Base-by-base conservation (phyloP, 148 eudicot species). In the Tetragonia tetragonoides region DNA sequence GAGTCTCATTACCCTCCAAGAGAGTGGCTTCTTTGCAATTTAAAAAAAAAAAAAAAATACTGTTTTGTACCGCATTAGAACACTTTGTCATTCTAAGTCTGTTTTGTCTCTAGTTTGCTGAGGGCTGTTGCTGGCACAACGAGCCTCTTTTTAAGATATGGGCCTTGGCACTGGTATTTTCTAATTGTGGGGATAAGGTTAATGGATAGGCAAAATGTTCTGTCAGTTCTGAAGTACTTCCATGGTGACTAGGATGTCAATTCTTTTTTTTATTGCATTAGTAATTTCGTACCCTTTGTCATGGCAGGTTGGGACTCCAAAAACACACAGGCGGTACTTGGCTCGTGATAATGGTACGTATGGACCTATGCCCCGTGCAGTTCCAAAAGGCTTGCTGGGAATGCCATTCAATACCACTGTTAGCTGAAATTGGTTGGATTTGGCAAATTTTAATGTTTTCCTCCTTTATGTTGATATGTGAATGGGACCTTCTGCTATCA, bases 381-480 rank as follows among this genome's bases (percentile, higher is more conserved):
- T 77, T 64, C 94, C 97, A 0, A 93, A 89, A 86, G 97, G 99
- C 74, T 88, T 95, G 75, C 69, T 95, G 64, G 99, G 93, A 77
- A 95, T 95, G 99, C 98, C 99, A 63, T 95, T 95, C 84, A 93
- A 95, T 81, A 95, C 98, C n/a, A 95, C 99, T 75, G 99, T 93
- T 82, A 80, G 90, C 83, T 62, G 44, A 67, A 81, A 49, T 38
- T 72, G 72, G 18, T n/a, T 42, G 71, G 15, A 3, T 73, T 66
- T 68, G 28, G 6, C 16, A 54, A 40, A 20, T 20, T 44, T 28
- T 39, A 54, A n/a, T 15, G 39, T 56, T 63, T 40, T 20, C 10
- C 54, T 10, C 64, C 72, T 63, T 39, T 65, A 17, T 40, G 14
- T 38, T 56, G 66, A 9, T 5, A 21, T 53, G 40, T 70, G 66